Conservation (phyloP, 768 basidiomycete genomes). For the Suillus decipiens region DNA sequence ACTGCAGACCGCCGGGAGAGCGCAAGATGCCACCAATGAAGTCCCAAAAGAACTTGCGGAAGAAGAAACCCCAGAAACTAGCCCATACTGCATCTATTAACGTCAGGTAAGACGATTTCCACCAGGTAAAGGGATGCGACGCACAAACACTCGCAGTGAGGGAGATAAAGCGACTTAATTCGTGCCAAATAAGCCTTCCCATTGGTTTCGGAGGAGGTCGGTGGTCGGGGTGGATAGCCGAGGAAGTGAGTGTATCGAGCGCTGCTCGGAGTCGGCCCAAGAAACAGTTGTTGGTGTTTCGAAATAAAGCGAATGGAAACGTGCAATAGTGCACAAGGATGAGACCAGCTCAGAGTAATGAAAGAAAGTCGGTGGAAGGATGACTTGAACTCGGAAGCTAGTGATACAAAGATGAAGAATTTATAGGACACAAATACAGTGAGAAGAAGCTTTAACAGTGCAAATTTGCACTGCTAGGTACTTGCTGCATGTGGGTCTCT, state of each 20-base stretch:
- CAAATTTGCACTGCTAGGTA: background rate
- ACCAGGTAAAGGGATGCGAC: slow-evolving; percentile 33
- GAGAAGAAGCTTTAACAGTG: background rate
- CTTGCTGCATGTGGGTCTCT: slow-evolving; percentile 6
- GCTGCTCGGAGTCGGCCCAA: slow-evolving; percentile 20
- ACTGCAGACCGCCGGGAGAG: slow-evolving; percentile 81
- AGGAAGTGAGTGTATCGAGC: slow-evolving; percentile 16
- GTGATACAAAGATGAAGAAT: slow-evolving; percentile 17
- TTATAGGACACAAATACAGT: slow-evolving; percentile 10
- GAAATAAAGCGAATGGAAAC: slow-evolving; percentile 23
- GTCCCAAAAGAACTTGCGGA: slow-evolving; percentile 97
- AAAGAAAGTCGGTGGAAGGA: slow-evolving; percentile 7
- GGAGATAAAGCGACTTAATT: slow-evolving; percentile 68
- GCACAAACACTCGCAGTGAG: slow-evolving; percentile 73
- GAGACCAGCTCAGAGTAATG: slow-evolving; percentile 34
- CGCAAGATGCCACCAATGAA: slow-evolving; percentile 82
- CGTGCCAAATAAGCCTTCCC: slow-evolving; percentile 84
- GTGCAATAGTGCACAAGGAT: slow-evolving; percentile 32
- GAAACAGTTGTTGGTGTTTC: slow-evolving; percentile 23
- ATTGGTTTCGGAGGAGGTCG: slow-evolving; percentile 38
- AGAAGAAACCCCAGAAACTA: slow-evolving; percentile 75
- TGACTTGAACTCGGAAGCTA: slow-evolving; percentile 4
- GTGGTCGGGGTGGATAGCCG: background rate
- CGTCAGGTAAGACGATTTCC: slow-evolving; percentile 14
- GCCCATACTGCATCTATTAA: slow-evolving; percentile 76